A percentile compares a stretch with the other conserved stretches of the same genome.
These are phyloP conservation scores for Sphagnum tenellum DNA, from an alignment of 225 moss, liverwort and hornwort genomes.

Conservation along the genomic window DNA sequence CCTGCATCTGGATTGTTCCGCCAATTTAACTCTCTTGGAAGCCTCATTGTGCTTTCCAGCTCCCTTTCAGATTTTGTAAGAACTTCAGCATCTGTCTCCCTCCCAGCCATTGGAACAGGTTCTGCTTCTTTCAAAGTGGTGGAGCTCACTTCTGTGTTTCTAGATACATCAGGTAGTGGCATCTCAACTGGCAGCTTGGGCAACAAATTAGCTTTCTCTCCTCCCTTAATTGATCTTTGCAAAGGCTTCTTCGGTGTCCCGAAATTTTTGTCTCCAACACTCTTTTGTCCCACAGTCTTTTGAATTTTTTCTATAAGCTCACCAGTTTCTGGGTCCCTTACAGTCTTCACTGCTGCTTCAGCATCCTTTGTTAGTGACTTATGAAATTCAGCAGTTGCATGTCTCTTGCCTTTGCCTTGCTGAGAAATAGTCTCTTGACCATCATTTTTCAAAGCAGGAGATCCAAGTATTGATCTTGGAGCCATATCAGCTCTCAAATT, in stretches of 20 bases:
- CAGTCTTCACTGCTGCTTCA: slow-evolving; percentile 16
- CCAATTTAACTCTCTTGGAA: slow-evolving; percentile 38
- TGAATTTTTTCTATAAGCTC: slow-evolving; percentile 14
- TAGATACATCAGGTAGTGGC: slow-evolving; percentile 3
- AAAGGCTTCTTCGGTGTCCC: slow-evolving; percentile 31
- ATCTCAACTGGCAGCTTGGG: slow-evolving; percentile 16
- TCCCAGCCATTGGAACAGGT: slow-evolving; percentile 13
- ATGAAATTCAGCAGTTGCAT: slow-evolving; percentile 23
- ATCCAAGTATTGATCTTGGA: slow-evolving; percentile 21
- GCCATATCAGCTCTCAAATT: slow-evolving; percentile 25
- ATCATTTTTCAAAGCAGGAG: slow-evolving; percentile 36
- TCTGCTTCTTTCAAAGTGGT: slow-evolving; percentile 24
- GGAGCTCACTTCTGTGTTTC: slow-evolving; percentile 12
- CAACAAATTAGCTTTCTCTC: slow-evolving; percentile 17
- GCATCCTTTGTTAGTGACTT: slow-evolving; percentile 28
- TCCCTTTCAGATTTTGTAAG: slow-evolving; percentile 8
- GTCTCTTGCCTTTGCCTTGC: slow-evolving; percentile 30
- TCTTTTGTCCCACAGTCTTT: no score
- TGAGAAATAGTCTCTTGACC: slow-evolving; percentile 20
- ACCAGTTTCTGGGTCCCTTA: slow-evolving; percentile 26
- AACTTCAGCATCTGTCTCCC: slow-evolving; percentile 36
- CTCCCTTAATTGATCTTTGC: slow-evolving; percentile 31
- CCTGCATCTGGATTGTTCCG: slow-evolving; percentile 58
- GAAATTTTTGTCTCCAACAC: slow-evolving; percentile 27
- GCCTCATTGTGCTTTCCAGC: slow-evolving; percentile 20